phyloP scores from a whole-genome alignment of 1,139 yeast genomes.

The Kluyveromyces marxianus region DNA sequence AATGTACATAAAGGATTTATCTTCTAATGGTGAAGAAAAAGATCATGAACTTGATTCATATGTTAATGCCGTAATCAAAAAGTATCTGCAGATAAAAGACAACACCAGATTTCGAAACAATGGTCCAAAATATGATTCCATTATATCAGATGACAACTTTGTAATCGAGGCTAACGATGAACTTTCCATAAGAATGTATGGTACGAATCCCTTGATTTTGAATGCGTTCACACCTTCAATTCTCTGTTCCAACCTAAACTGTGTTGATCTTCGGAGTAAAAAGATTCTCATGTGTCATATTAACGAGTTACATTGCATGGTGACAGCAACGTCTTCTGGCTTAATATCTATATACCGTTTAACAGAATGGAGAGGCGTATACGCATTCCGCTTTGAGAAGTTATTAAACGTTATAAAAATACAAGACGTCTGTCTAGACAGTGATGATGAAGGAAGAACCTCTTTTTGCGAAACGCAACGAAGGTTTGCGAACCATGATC shows the following conservation, averaged over 20 bases:
- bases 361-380: slow-evolving; percentile 46
- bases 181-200: slow-evolving; percentile 8
- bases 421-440: slow-evolving; percentile 1
- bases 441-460: slow-evolving; percentile 1
- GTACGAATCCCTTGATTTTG: slow-evolving; percentile 34
- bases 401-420: neutral
- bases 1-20: neutral
- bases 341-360: slow-evolving; percentile 44
- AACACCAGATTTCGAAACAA: slow-evolving; percentile 9
- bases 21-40: neutral
- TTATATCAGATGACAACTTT: neutral
- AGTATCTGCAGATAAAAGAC: neutral
- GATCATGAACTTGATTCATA: neutral
- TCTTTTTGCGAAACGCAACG: neutral
- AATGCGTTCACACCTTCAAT: slow-evolving; percentile 38
- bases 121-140: slow-evolving; percentile 15
- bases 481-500: neutral
- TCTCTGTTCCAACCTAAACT: slow-evolving; percentile 27
- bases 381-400: slow-evolving; percentile 41
- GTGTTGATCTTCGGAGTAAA: slow-evolving; percentile 21
- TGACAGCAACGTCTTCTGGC: slow-evolving; percentile 49
- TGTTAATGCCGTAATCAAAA: neutral
- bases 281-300: slow-evolving; percentile 42
- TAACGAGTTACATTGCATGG: slow-evolving; percentile 45
- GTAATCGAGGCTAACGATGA: neutral